Evolutionary conservation across 2,329 filamentous ascomycete species (phyloP), one percentile per base, ranked within the genome.

Genomic region (Claviceps maximensis): DNA sequence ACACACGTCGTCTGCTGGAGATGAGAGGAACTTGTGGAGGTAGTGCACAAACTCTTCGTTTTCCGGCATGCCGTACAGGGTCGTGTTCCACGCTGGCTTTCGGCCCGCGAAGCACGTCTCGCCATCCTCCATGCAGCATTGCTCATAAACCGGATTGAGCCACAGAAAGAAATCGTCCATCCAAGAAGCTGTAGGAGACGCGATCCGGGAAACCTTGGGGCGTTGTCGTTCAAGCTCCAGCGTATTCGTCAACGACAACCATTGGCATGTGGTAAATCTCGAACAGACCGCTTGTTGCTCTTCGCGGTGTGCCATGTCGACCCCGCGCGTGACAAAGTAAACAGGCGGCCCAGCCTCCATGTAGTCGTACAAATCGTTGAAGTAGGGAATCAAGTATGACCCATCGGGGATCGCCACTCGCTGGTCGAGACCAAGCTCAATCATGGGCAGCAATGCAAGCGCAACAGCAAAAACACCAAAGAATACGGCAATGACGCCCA

Each of bases 111-210:
- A 96, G 69, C 93, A 98, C 1, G 84, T 75, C 60, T 82, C 73
- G 47, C 80, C 80, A 49, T 81, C 65, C 55, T 91, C 83, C 40
- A 86, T 76, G 61, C 87, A 96, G 71, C 78, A 83, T 49, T 77
- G 72, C 46, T 89, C 86, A 23, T 71, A 70, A 45, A 88, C 79
- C 0, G 93, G 93, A 60, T 97, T 95, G n/a, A 97, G 74, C 91
- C 93, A 98, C 55, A 88, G 78, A 70, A 97, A 89, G 70, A 89
- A 97, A 65, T 98, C 93, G 59, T 98, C 93, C 19, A 98, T 79
- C 93, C 93, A 98, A 67, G 87, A 96, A 3, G 94, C 93, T 0
- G 91, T 84, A 0, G 89, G 86, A 10, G 90, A 84, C 7, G 89
- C 79, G 59, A 98, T 88, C 67, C 89, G 97, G 1, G 89, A 96